A percentile compares a stretch with the other conserved stretches of the same genome.
These are phyloP conservation scores for Daldinia decipiens DNA, from an alignment of 495 filamentous ascomycete genomes.

Conservation along the genomic window DNA sequence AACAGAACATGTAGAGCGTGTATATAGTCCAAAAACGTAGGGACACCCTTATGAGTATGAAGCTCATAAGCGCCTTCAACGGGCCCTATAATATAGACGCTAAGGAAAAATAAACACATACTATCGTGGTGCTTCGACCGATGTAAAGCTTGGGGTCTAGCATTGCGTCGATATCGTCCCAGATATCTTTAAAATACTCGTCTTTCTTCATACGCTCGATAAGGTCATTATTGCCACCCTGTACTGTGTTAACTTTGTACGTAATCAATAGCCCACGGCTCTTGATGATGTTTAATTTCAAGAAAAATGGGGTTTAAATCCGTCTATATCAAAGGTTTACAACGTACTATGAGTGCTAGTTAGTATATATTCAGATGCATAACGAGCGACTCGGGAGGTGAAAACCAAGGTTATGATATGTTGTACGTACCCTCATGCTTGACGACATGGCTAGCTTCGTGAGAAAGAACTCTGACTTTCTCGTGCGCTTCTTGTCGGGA, in stretches of 20 bases:
- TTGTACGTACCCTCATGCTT: constrained; percentile 71
- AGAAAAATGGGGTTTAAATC: background rate
- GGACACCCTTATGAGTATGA: background rate
- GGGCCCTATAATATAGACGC: background rate
- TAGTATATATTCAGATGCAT: constrained; percentile 1
- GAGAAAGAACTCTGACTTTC: constrained; percentile 87
- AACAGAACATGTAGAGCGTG: background rate
- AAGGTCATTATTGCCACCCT: constrained; percentile 74
- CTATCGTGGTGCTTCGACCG: constrained; percentile 61
- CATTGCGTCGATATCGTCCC: constrained; percentile 76
- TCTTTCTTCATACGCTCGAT: constrained; percentile 79
- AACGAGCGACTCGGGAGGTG: background rate
- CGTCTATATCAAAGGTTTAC: background rate
- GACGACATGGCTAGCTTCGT: constrained; percentile 81
- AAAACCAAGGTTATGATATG: background rate
- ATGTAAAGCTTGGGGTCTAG: constrained; percentile 77
- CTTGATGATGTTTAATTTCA: background rate
- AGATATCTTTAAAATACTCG: constrained; percentile 85
- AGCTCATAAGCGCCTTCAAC: background rate
- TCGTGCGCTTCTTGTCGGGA: constrained; percentile 94
- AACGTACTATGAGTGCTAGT: background rate
- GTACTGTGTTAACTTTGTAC: background rate
- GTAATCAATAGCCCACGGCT: background rate
- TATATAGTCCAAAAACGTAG: background rate
- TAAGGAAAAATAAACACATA: background rate